Evolutionary conservation across 2,329 filamentous ascomycete species (phyloP).

Genomic region (Bipolaris oryzae): DNA sequence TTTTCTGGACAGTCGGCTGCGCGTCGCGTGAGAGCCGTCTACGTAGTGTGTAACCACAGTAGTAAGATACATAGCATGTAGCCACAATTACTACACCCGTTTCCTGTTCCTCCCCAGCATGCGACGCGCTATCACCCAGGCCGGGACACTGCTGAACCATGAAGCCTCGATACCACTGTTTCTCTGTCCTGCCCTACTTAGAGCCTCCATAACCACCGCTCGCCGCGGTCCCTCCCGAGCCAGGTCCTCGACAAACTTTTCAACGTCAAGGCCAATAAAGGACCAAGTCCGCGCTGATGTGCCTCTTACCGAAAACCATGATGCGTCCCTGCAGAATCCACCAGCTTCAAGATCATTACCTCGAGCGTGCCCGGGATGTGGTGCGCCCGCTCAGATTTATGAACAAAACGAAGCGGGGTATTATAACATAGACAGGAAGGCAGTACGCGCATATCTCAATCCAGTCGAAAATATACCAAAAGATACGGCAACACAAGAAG

Average conservation of each 20-base stretch:
- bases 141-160: constrained; percentile 34
- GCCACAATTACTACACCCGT: neutral
- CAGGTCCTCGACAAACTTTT: constrained; percentile 27
- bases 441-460: constrained; percentile 51
- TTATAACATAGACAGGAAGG: constrained; percentile 59
- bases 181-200: constrained; percentile 44
- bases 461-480: constrained; percentile 30
- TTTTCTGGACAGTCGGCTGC: constrained; percentile 21
- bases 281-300: constrained; percentile 23
- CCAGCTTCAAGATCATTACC: constrained; percentile 49
- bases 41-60: neutral
- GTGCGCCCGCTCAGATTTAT: constrained; percentile 64
- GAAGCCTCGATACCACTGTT: constrained; percentile 40
- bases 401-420: constrained; percentile 62
- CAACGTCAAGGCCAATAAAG: constrained; percentile 26
- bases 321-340: constrained; percentile 1
- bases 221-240: constrained; percentile 12
- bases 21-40: constrained; percentile 14
- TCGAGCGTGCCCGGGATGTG: constrained; percentile 66
- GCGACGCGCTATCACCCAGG: constrained; percentile 40
- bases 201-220: constrained; percentile 17
- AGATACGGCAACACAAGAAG: constrained; percentile 33
- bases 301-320: constrained; percentile 13
- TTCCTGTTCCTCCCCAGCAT: constrained; percentile 29
- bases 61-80: neutral